Percentiles rank a stretch among this genome's conserved stretches.
phyloP scores from a whole-genome alignment of 1,284 basidiomycete species.

The Austropuccinia psidii region DNA sequence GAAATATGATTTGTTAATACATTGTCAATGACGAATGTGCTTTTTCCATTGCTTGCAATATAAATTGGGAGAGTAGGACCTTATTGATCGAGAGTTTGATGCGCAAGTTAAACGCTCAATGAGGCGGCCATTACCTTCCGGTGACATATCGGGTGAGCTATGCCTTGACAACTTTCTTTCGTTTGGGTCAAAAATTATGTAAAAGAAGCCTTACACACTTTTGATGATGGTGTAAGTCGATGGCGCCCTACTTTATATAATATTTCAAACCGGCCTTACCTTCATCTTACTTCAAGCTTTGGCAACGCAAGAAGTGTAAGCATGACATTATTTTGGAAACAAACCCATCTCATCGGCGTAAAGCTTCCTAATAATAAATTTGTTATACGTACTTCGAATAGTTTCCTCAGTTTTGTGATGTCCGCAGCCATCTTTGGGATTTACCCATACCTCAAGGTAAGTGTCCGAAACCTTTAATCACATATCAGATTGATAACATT shows the following conservation, averaged over 20 bases:
- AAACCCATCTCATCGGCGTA: neutral
- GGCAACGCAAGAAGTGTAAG: conserved; percentile 24
- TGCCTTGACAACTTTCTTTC: neutral
- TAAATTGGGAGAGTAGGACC: neutral
- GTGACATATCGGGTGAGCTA: conserved; percentile 26
- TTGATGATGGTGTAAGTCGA: conserved; percentile 6
- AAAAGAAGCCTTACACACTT: no score
- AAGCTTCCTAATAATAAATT: neutral
- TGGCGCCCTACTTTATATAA: conserved; percentile 27
- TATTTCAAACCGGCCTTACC: conserved; percentile 13
- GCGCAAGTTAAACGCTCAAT: conserved; percentile 28
- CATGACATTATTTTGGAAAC: neutral
- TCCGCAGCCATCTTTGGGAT: conserved; percentile 13
- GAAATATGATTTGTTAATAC: neutral
- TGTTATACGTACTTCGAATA: neutral
- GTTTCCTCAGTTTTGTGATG: conserved; percentile 5
- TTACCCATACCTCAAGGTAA: conserved; percentile 34
- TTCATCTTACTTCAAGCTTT: conserved; percentile 9
- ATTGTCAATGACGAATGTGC: neutral
- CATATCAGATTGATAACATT: neutral
- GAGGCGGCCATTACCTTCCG: conserved; percentile 16
- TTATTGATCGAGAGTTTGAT: conserved; percentile 31
- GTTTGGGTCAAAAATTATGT: neutral
- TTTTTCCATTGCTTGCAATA: neutral
- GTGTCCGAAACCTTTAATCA: neutral